Conservation (phyloP, 805 yeast species). For the Myxozyma udenii region DNA sequence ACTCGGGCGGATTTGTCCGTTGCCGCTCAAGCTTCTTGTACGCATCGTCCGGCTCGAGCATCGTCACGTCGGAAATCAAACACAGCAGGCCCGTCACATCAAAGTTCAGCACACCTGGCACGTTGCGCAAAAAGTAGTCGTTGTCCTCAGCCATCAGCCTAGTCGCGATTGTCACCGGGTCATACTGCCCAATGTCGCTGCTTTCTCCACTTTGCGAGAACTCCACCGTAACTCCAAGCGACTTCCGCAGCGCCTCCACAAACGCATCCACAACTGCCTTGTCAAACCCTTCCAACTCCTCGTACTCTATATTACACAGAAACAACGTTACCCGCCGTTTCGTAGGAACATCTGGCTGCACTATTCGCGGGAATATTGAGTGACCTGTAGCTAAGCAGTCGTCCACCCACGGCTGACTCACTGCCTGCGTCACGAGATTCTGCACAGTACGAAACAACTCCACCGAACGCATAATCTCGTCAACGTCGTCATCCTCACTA, state of each 20-base stretch:
- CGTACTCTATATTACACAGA: not conserved
- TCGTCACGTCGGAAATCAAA: constrained; percentile 21
- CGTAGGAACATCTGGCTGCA: not conserved
- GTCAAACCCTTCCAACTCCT: not conserved
- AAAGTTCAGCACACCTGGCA: constrained; percentile 13
- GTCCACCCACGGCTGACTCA: not conserved
- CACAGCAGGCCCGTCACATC: constrained; percentile 20
- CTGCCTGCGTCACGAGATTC: not conserved
- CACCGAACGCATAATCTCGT: not conserved
- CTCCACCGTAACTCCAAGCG: not conserved
- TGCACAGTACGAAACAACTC: constrained; percentile 1
- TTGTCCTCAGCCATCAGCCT: constrained; percentile 5
- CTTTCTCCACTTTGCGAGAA: not conserved
- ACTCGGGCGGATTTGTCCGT: constrained; percentile 2
- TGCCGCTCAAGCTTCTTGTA: constrained; percentile 3
- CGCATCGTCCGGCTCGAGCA: constrained; percentile 5
- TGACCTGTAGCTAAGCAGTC: not conserved
- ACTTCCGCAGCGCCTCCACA: not conserved
- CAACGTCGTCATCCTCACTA: not conserved
- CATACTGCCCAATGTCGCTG: not conserved
- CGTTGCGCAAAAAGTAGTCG: constrained; percentile 3
- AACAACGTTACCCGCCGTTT: not conserved
- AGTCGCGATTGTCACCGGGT: too few species aligned
- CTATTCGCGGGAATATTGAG: not conserved
- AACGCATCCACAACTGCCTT: not conserved